A percentile compares a stretch with the other conserved stretches of the same genome.
These are phyloP conservation scores for Mycena alexandri DNA, from an alignment of 768 basidiomycete species.

Conservation along the genomic window DNA sequence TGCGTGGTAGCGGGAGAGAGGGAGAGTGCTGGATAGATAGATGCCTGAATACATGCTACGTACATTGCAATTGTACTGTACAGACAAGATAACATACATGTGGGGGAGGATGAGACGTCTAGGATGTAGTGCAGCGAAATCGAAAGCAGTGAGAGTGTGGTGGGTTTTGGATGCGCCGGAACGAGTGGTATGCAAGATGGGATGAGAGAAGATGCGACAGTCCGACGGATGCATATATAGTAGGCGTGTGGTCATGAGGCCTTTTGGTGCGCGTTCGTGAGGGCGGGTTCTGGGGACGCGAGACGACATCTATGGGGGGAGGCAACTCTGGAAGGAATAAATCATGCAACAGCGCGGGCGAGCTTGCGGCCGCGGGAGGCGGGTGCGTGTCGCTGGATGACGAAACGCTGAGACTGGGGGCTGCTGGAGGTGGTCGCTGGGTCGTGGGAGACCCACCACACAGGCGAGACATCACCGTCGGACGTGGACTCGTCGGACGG, in stretches of 20 bases:
- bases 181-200: constrained; percentile 9
- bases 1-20: background rate
- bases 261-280: constrained; percentile 31
- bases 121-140: constrained; percentile 16
- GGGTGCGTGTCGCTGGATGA: constrained; percentile 46
- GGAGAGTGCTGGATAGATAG: background rate
- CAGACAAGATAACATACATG: constrained; percentile 27
- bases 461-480: constrained; percentile 39
- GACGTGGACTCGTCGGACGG: constrained; percentile 35
- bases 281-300: background rate
- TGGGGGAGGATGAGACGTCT: constrained; percentile 14
- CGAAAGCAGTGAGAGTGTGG: constrained; percentile 19
- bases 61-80: constrained; percentile 31
- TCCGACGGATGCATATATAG: constrained; percentile 19
- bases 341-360: constrained; percentile 52
- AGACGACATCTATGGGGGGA: constrained; percentile 20
- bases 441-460: constrained; percentile 39
- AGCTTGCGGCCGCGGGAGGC: constrained; percentile 56
- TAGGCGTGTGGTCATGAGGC: constrained; percentile 19
- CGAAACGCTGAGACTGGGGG: constrained; percentile 35
- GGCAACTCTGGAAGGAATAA: background rate
- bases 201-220: constrained; percentile 20
- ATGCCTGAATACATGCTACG: constrained; percentile 23
- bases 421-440: constrained; percentile 35
- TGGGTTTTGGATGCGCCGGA: constrained; percentile 20